phyloP scores from a whole-genome alignment of 257 asterid genomes.

The Nicotiana sylvestris region DNA sequence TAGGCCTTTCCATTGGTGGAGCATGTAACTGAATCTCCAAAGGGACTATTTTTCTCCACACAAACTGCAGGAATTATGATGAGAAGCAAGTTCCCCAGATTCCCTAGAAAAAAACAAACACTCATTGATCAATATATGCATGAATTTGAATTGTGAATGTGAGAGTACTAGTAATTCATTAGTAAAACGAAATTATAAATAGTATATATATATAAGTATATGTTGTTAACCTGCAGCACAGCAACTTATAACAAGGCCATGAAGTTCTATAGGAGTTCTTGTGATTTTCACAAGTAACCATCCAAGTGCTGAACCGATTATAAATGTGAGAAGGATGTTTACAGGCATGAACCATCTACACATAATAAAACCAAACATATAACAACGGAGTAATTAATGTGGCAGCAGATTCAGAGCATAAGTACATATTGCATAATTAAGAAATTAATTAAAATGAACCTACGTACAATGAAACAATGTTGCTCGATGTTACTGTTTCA shows the following conservation, averaged over 20 bases:
- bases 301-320: slow-evolving; percentile 34
- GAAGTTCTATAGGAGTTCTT: slow-evolving; percentile 19
- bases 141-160: background rate
- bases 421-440: too few species aligned
- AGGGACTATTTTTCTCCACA: slow-evolving; percentile 30
- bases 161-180: too few species aligned
- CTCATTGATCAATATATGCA: background rate
- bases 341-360: slow-evolving; percentile 40
- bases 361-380: background rate
- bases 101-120: slow-evolving; percentile 14
- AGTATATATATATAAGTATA: background rate
- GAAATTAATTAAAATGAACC: background rate
- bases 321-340: slow-evolving; percentile 28
- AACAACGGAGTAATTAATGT: background rate
- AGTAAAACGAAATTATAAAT: background rate
- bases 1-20: slow-evolving; percentile 28
- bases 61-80: slow-evolving; percentile 35
- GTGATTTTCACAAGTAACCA: slow-evolving; percentile 32
- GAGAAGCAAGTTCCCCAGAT: slow-evolving; percentile 35
- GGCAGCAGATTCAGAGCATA: too few species aligned
- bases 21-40: slow-evolving; percentile 28
- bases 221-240: slow-evolving; percentile 31
- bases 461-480: slow-evolving; percentile 19
- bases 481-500: slow-evolving; percentile 24
- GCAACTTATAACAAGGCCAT: slow-evolving; percentile 38